phyloP scores from a whole-genome alignment of 352 stramenopile species.

The Pythium brassicae region DNA sequence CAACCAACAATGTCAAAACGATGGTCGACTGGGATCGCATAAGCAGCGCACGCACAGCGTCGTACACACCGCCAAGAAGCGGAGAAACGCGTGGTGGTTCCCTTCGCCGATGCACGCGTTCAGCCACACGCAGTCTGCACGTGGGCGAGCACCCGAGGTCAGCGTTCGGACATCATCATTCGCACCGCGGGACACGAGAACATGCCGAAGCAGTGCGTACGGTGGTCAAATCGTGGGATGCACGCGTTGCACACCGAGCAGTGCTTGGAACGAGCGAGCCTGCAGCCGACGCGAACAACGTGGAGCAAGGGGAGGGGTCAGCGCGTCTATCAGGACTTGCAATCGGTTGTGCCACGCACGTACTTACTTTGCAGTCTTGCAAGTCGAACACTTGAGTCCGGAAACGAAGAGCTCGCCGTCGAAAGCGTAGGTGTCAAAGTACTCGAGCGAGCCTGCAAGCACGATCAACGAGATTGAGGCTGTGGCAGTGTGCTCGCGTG shows the following conservation, averaged over 20 bases:
- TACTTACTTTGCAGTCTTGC: constrained; percentile 40
- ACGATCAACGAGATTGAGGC: background rate
- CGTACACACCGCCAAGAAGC: constrained; percentile 39
- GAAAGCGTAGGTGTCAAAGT: constrained; percentile 53
- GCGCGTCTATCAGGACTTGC: too few species aligned
- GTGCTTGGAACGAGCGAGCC: constrained; percentile 63
- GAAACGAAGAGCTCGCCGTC: constrained; percentile 36
- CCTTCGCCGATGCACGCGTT: constrained; percentile 63
- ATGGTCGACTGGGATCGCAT: too few species aligned
- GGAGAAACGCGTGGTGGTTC: constrained; percentile 53
- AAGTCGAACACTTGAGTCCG: constrained; percentile 36
- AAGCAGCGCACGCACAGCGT: background rate
- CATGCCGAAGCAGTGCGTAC: constrained; percentile 15
- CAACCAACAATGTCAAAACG: too few species aligned
- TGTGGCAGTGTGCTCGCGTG: background rate
- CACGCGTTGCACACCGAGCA: constrained; percentile 63
- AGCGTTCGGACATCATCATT: too few species aligned
- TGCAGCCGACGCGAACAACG: constrained; percentile 4
- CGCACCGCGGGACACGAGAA: too few species aligned
- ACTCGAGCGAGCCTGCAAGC: constrained; percentile 33
- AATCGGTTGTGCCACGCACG: too few species aligned
- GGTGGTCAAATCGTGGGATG: constrained; percentile 62
- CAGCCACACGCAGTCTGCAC: constrained; percentile 50
- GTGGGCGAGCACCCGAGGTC: too few species aligned
- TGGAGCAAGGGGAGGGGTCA: too few species aligned